Conservation (phyloP, 305 asterid genomes). For the Striga hermonthica region DNA sequence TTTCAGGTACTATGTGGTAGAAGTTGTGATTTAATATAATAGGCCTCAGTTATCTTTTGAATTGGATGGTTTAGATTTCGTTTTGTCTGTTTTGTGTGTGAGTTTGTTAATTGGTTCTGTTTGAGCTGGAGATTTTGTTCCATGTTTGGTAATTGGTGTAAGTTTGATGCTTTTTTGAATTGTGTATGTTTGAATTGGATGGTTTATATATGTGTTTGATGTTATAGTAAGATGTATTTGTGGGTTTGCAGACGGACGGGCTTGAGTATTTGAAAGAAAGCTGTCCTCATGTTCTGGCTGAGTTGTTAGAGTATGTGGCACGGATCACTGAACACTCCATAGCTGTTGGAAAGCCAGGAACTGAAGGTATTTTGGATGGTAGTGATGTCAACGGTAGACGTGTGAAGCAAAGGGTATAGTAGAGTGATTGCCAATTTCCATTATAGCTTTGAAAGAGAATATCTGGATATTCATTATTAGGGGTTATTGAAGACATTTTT, state of each 20-base stretch:
- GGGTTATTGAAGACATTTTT: slow-evolving; percentile 31
- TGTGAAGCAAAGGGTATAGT: slow-evolving; percentile 73
- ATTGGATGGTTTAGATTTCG: too few relatives aligned
- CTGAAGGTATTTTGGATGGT: slow-evolving; percentile 52
- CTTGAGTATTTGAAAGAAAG: slow-evolving; percentile 64
- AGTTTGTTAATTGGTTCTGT: too few relatives aligned
- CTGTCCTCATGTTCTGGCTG: slow-evolving; percentile 60
- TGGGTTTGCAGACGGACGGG: slow-evolving; percentile 69
- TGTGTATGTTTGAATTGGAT: too few relatives aligned
- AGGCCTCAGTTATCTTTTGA: too few relatives aligned
- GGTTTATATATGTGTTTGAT: too few relatives aligned
- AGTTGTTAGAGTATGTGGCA: slow-evolving; percentile 65
- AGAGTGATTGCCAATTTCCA: slow-evolving; percentile 16
- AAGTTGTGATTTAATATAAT: too few relatives aligned
- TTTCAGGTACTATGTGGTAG: too few relatives aligned
- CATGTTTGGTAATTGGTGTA: too few relatives aligned
- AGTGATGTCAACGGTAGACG: slow-evolving; percentile 76
- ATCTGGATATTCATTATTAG: slow-evolving; percentile 33
- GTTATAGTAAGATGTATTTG: too few relatives aligned
- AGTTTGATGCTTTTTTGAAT: too few relatives aligned
- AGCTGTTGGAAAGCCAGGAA: slow-evolving; percentile 42
- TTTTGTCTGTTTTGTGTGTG: too few relatives aligned
- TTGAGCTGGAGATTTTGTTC: too few relatives aligned
- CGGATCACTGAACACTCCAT: slow-evolving; percentile 58
- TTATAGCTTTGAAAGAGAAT: slow-evolving; percentile 27